These are phyloP conservation scores for Agastache rugosa DNA, from an alignment of 257 asterid genomes.

Conservation along the genomic window DNA sequence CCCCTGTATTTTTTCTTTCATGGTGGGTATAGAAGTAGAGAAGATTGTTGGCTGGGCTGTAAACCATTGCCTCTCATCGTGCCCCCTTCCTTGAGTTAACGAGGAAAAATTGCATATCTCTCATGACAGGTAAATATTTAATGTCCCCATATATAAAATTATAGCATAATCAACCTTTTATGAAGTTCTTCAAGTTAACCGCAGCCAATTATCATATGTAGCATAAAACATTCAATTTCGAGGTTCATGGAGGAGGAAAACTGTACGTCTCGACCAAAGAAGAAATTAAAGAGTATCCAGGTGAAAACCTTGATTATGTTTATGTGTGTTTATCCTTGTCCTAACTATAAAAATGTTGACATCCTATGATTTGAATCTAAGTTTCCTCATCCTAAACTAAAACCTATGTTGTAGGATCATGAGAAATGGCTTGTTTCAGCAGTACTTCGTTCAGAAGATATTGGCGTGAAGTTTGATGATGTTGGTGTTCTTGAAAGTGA, in stretches of 20 bases:
- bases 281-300: not conserved
- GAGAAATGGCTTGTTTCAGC: slow-evolving; percentile 50
- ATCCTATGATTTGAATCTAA: slow-evolving; percentile 5
- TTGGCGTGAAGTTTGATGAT: slow-evolving; percentile 72
- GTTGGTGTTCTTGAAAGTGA: slow-evolving; percentile 77
- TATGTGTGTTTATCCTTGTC: not conserved
- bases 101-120: slow-evolving; percentile 61
- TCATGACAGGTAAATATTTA: slow-evolving; percentile 53
- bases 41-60: slow-evolving; percentile 37
- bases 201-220: slow-evolving; percentile 21
- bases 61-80: slow-evolving; percentile 51
- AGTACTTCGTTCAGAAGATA: slow-evolving; percentile 72
- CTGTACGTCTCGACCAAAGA: not conserved
- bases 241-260: slow-evolving; percentile 63
- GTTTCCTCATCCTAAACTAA: not conserved
- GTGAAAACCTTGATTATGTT: too few relatives aligned
- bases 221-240: slow-evolving; percentile 64
- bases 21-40: not conserved
- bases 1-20: not conserved
- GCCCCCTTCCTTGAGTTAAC: slow-evolving; percentile 55
- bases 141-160: not conserved
- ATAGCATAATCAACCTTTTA: not conserved
- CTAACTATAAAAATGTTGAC: not conserved
- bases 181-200: not conserved
- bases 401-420: slow-evolving; percentile 42